Percentiles rank a stretch among this genome's conserved stretches.
Evolutionary conservation across 768 basidiomycete genomes (phyloP).

Genomic region (Kwoniella sp.): DNA sequence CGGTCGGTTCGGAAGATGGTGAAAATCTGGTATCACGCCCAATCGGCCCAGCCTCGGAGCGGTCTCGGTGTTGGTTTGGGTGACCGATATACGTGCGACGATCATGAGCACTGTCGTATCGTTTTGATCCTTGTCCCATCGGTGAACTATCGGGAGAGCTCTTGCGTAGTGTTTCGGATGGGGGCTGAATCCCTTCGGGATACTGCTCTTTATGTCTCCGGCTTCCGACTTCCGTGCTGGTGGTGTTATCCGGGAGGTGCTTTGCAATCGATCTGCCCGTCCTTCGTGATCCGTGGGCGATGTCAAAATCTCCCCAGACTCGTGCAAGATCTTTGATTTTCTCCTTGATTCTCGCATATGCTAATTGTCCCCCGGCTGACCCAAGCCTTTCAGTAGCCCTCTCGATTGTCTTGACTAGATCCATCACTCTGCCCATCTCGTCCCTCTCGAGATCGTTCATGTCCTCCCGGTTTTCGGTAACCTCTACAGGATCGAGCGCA

Average conservation of each 20-base stretch:
- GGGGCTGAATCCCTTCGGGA: neutral
- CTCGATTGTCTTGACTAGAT: constrained; percentile 1
- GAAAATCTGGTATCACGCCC: neutral
- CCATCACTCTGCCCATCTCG: constrained; percentile 1
- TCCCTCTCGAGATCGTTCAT: neutral
- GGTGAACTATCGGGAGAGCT: neutral
- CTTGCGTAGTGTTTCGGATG: neutral
- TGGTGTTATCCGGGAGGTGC: no score
- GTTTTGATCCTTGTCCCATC: no score
- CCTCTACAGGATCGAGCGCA: neutral
- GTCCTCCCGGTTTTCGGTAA: neutral
- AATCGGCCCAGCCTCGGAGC: no score
- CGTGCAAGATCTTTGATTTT: constrained; percentile 1
- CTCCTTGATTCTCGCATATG: neutral
- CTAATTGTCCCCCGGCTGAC: neutral
- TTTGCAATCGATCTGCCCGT: no score
- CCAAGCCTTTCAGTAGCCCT: constrained; percentile 10
- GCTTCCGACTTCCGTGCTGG: neutral
- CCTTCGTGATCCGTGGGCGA: no score
- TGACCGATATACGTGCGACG: no score
- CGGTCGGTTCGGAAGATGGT: neutral
- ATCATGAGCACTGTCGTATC: no score
- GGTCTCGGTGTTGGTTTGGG: no score
- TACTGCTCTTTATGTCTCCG: neutral
- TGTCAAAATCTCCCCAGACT: constrained; percentile 7